Percentiles rank a stretch among this genome's conserved stretches.
phyloP scores from a whole-genome alignment of 2,329 filamentous ascomycete species.

The Emergomyces africanus region DNA sequence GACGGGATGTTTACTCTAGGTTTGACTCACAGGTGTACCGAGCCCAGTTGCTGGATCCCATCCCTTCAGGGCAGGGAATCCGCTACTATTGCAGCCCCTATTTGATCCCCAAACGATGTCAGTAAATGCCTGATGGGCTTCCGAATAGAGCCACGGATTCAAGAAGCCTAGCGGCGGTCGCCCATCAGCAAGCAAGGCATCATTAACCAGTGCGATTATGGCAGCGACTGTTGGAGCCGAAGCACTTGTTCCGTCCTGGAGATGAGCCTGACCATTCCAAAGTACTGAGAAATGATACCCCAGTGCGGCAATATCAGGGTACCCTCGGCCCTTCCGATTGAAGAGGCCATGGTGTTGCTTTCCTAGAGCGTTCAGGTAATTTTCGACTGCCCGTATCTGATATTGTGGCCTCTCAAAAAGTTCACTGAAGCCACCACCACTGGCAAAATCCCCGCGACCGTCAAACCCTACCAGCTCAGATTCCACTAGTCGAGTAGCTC shows the following conservation, averaged over 20 bases:
- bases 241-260: constrained; percentile 33
- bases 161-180: constrained; percentile 45
- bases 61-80: constrained; percentile 38
- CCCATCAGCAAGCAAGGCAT: constrained; percentile 44
- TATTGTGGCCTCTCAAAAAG: constrained; percentile 36
- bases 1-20: background rate
- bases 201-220: constrained; percentile 52
- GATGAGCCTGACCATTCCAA: constrained; percentile 21
- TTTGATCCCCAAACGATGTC: constrained; percentile 38
- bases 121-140: constrained; percentile 32
- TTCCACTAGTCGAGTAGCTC: constrained; percentile 40
- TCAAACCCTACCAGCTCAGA: constrained; percentile 38
- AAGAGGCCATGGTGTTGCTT: constrained; percentile 34
- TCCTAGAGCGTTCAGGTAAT: constrained; percentile 31
- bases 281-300: constrained; percentile 29
- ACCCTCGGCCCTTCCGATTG: constrained; percentile 42
- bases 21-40: constrained; percentile 16
- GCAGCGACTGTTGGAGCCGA: constrained; percentile 50
- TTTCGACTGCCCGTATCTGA: constrained; percentile 32
- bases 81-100: constrained; percentile 31
- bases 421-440: constrained; percentile 38
- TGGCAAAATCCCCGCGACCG: constrained; percentile 37
- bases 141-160: constrained; percentile 48
- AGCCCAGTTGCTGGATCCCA: constrained; percentile 41
- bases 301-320: constrained; percentile 51